Conservation (phyloP, 2,329 filamentous ascomycete genomes). For the Aspergillus sp. region DNA sequence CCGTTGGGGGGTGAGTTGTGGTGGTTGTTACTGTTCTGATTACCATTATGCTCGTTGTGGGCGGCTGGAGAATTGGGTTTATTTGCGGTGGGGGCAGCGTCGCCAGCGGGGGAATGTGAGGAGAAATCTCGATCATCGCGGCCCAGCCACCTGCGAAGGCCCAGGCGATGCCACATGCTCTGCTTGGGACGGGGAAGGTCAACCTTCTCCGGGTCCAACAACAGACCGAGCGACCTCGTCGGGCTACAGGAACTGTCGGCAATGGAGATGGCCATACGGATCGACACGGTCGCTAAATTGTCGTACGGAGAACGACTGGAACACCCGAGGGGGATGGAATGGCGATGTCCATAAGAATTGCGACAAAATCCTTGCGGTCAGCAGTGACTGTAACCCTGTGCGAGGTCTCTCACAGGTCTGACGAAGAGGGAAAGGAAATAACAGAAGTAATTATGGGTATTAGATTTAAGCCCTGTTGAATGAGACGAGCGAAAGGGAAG, state of each 20-base stretch:
- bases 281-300: conserved; percentile 28
- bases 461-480: conserved; percentile 2
- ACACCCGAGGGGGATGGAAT: conserved; percentile 34
- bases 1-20: conserved; percentile 4
- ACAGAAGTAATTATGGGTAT: conserved; percentile 2
- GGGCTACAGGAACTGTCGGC: conserved; percentile 41
- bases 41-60: conserved; percentile 6
- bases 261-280: conserved; percentile 47
- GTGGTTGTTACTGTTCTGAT: neutral
- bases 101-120: conserved; percentile 26
- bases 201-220: conserved; percentile 37
- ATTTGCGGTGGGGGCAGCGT: conserved; percentile 16
- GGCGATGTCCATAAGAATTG: conserved; percentile 42
- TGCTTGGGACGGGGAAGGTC: conserved; percentile 37
- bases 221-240: conserved; percentile 36
- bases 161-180: conserved; percentile 51
- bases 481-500: conserved; percentile 8
- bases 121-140: conserved; percentile 41
- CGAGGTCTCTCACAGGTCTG: conserved; percentile 7
- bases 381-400: conserved; percentile 8
- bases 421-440: conserved; percentile 8
- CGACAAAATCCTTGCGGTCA: conserved; percentile 17
- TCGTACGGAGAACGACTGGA: conserved; percentile 36
- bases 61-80: conserved; percentile 15
- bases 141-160: conserved; percentile 45